Evolutionary conservation across 2,329 filamentous ascomycete genomes (phyloP).

Genomic region (Trichoderma sp.): DNA sequence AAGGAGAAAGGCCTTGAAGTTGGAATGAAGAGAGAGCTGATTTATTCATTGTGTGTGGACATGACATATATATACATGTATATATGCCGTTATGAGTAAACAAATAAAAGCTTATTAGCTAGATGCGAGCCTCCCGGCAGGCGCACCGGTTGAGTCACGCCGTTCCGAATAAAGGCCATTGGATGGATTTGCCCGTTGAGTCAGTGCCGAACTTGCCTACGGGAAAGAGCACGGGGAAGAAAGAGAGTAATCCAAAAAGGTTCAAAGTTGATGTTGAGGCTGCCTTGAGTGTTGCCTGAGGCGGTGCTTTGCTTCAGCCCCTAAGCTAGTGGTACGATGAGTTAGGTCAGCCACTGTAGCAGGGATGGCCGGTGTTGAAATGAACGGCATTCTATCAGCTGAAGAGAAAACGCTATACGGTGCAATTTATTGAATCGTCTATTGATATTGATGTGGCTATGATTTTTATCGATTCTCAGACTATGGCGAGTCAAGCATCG

Average conservation of each 20-base stretch:
- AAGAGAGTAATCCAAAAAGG: not conserved
- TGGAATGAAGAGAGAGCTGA: not conserved
- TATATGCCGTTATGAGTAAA: not conserved
- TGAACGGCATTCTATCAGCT: not conserved
- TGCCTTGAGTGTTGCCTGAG: not conserved
- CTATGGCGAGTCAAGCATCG: not conserved
- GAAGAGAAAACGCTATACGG: not conserved
- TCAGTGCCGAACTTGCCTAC: not conserved
- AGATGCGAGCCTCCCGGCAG: not conserved
- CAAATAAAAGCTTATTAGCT: not conserved
- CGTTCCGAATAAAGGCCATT: not conserved
- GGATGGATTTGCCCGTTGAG: not conserved
- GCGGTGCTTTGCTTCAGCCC: constrained; percentile 10
- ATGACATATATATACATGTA: not conserved
- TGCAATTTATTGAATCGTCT: not conserved
- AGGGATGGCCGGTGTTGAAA: not conserved
- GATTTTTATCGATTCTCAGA: not conserved
- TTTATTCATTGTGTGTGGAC: not conserved
- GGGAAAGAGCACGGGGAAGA: not conserved
- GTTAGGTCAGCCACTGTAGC: not conserved
- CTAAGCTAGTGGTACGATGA: not conserved
- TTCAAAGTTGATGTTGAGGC: not conserved
- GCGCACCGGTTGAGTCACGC: constrained; percentile 5
- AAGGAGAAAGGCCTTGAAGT: not conserved
- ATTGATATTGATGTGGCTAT: not conserved